Percentiles rank a stretch among this genome's conserved stretches.
These are phyloP conservation scores for Rhodamnia rubescens DNA, from an alignment of 345 rosid species.

Conservation along the genomic window DNA sequence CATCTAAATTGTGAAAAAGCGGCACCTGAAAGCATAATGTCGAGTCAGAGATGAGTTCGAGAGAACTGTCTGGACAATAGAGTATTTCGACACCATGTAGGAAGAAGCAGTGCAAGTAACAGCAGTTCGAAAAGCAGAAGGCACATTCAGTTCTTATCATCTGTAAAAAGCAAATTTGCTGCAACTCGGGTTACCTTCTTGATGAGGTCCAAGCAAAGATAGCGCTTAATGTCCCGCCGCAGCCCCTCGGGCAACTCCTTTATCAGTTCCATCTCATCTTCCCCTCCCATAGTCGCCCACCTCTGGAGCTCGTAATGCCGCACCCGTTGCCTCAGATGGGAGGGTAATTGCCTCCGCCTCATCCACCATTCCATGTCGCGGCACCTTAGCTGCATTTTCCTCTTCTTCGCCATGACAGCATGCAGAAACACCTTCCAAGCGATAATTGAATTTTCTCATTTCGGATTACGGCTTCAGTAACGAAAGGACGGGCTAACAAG, in stretches of 20 bases:
- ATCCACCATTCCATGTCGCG: slow-evolving; percentile 94
- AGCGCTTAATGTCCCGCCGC: slow-evolving; percentile 71
- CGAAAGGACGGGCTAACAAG: background rate
- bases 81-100: background rate
- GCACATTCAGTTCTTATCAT: background rate
- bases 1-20: slow-evolving; percentile 63
- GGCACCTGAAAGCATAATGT: slow-evolving; percentile 43
- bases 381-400: slow-evolving; percentile 69
- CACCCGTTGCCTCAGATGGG: slow-evolving; percentile 61
- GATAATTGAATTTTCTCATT: background rate
- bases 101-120: background rate
- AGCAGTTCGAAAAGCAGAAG: background rate
- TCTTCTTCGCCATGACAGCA: slow-evolving; percentile 67
- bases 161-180: background rate
- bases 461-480: background rate
- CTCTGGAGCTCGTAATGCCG: slow-evolving; percentile 65
- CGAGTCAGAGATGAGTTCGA: background rate
- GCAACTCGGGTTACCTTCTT: slow-evolving; percentile 34
- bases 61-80: background rate
- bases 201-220: slow-evolving; percentile 79
- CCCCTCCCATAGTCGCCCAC: slow-evolving; percentile 69
- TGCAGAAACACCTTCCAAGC: slow-evolving; percentile 53
- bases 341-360: slow-evolving; percentile 83
- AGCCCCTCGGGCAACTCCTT: slow-evolving; percentile 81
- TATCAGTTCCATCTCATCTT: slow-evolving; percentile 62